These are phyloP conservation scores for Malassezia pachydermatis DNA, from an alignment of 1,284 basidiomycete genomes.

Conservation along the genomic window DNA sequence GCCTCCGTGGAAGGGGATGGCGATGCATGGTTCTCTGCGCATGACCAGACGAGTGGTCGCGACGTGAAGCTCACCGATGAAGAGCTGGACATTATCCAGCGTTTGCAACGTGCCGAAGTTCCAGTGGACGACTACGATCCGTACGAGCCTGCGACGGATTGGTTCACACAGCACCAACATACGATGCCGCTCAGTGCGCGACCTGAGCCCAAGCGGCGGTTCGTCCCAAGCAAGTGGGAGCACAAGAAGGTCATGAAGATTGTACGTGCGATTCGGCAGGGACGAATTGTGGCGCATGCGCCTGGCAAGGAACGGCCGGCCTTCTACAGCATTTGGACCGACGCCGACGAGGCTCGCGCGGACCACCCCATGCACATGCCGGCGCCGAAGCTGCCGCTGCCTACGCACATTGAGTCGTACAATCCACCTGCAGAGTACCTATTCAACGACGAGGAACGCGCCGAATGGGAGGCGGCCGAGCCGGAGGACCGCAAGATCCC, in stretches of 20 bases:
- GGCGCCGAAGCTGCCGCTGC: constrained; percentile 80
- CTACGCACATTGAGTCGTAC: constrained; percentile 88
- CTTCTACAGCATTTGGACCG: constrained; percentile 83
- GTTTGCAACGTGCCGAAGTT: constrained; percentile 79
- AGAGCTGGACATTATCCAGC: constrained; percentile 87
- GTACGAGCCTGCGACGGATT: constrained; percentile 85
- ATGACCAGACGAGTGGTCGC: constrained; percentile 76
- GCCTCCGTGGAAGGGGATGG: constrained; percentile 79
- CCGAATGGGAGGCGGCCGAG: constrained; percentile 73
- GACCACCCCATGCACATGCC: constrained; percentile 65
- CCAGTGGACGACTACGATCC: constrained; percentile 71
- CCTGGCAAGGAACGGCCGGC: constrained; percentile 62
- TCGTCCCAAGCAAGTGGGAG: constrained; percentile 98
- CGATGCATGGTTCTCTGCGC: constrained; percentile 80
- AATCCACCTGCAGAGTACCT: constrained; percentile 97
- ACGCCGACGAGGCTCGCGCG: constrained; percentile 48
- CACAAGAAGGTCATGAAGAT: constrained; percentile 99
- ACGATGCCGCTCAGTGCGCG: constrained; percentile 80
- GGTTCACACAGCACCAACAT: constrained; percentile 94
- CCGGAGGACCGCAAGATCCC: constrained; percentile 83
- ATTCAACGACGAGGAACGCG: constrained; percentile 72
- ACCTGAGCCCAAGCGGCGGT: constrained; percentile 90
- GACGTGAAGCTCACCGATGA: constrained; percentile 78
- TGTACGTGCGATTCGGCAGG: constrained; percentile 91
- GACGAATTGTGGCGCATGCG: constrained; percentile 81